These are phyloP conservation scores for Zygoascus ofunaensis DNA, from an alignment of 805 yeast genomes.

Conservation along the genomic window DNA sequence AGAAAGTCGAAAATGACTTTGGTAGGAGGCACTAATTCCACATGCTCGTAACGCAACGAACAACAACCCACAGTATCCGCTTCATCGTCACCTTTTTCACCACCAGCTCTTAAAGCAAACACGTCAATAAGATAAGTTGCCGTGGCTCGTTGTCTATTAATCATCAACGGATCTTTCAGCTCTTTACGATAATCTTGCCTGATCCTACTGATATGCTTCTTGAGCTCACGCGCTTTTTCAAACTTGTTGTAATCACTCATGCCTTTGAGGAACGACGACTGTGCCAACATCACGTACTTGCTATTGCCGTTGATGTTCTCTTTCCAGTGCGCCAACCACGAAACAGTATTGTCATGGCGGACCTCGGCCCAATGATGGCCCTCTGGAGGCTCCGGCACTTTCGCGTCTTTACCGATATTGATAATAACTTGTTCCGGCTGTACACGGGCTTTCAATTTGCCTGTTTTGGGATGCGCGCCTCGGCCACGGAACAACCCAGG, in stretches of 20 bases:
- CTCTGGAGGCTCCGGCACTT: constrained; percentile 71
- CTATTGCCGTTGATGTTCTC: constrained; percentile 78
- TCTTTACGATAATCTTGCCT: constrained; percentile 64
- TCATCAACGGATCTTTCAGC: constrained; percentile 68
- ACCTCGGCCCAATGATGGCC: constrained; percentile 91
- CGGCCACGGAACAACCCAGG: constrained; percentile 95
- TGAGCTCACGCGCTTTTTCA: constrained; percentile 84
- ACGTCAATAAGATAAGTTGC: constrained; percentile 89
- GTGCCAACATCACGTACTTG: constrained; percentile 87
- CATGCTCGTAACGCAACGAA: constrained; percentile 83
- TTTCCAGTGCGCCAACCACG: constrained; percentile 97
- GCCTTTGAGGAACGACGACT: constrained; percentile 84
- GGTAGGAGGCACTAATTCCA: constrained; percentile 75
- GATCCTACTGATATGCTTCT: constrained; percentile 59
- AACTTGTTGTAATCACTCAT: constrained; percentile 84
- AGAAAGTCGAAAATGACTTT: constrained; percentile 82
- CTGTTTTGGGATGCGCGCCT: constrained; percentile 95
- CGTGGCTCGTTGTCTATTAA: constrained; percentile 83
- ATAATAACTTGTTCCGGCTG: constrained; percentile 81
- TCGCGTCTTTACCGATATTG: constrained; percentile 64
- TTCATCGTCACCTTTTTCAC: constrained; percentile 93
- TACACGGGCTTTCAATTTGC: constrained; percentile 79
- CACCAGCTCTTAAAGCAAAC: constrained; percentile 95
- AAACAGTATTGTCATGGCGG: constrained; percentile 77
- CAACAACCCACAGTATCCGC: constrained; percentile 99